Conservation (phyloP, 768 basidiomycete genomes). For the Lactarius quietus region DNA sequence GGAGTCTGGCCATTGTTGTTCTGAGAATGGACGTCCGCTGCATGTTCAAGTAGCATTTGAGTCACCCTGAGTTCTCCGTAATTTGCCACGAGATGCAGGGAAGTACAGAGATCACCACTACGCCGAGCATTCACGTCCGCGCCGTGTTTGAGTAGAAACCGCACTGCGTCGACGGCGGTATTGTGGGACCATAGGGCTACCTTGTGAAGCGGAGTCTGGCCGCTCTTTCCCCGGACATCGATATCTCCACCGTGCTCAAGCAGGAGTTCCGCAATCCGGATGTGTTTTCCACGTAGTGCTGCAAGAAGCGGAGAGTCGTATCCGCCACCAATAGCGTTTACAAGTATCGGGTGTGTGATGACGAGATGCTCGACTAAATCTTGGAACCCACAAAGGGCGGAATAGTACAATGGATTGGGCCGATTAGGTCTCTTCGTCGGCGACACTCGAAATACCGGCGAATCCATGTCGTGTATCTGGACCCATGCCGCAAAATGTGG, state of each 20-base stretch:
- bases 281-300: neutral
- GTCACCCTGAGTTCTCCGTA: neutral
- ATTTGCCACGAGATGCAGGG: neutral
- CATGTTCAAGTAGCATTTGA: neutral
- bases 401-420: neutral
- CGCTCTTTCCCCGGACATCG: neutral
- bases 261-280: neutral
- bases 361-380: neutral
- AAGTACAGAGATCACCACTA: neutral
- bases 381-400: neutral
- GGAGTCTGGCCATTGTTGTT: neutral
- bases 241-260: neutral
- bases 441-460: neutral
- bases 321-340: neutral
- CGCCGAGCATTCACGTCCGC: neutral
- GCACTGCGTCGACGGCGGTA: neutral
- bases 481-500: neutral
- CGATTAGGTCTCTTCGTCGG: neutral
- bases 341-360: neutral
- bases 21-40: neutral
- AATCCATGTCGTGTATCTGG: neutral
- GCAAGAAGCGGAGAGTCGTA: neutral
- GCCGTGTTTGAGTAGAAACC: neutral
- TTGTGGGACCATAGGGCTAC: neutral
- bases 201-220: neutral